Evolutionary conservation across 257 asterid species (phyloP).

Genomic region (Osmanthus fragrans): DNA sequence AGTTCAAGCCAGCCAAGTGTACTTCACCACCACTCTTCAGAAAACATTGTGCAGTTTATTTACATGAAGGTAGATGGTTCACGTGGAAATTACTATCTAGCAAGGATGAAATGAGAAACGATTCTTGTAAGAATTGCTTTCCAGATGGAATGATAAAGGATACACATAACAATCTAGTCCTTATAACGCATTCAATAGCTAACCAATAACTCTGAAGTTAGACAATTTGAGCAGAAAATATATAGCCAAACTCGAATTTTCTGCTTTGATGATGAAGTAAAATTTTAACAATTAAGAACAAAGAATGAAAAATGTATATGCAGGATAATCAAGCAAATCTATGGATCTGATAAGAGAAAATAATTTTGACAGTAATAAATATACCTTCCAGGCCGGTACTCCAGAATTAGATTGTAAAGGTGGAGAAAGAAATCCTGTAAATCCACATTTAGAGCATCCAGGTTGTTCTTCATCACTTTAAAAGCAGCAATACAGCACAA

Average conservation of each 20-base stretch:
- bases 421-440: slow-evolving; percentile 83
- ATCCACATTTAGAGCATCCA: slow-evolving; percentile 94
- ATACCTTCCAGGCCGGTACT: slow-evolving; percentile 91
- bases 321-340: not conserved
- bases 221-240: too few relatives aligned
- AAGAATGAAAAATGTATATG: not conserved
- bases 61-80: not conserved
- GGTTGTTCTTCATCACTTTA: too few relatives aligned
- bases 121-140: not conserved
- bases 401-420: slow-evolving; percentile 80
- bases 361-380: slow-evolving; percentile 5
- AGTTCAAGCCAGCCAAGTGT: too few relatives aligned
- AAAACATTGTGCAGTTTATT: not conserved
- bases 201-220: too few relatives aligned
- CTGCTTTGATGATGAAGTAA: not conserved
- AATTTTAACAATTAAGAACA: not conserved
- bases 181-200: too few relatives aligned
- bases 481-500: too few relatives aligned
- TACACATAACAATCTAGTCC: too few relatives aligned
- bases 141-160: too few relatives aligned
- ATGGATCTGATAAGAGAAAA: not conserved
- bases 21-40: not conserved
- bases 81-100: not conserved
- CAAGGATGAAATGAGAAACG: not conserved
- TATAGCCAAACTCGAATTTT: not conserved